Conservation (phyloP, 2,329 filamentous ascomycete species). For the Basipetospora chlamydospora region DNA sequence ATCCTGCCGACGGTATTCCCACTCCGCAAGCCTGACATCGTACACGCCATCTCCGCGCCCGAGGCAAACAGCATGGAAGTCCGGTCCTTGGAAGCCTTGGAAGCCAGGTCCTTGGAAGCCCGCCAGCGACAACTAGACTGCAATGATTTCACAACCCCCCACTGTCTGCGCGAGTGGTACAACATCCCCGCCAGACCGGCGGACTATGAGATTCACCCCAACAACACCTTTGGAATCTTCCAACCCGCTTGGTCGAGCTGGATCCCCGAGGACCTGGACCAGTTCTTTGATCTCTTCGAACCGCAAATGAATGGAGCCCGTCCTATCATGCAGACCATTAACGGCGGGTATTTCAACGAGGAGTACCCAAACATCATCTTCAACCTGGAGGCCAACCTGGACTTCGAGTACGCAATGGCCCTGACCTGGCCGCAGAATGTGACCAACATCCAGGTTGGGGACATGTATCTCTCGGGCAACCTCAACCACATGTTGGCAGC, state of each 20-base stretch:
- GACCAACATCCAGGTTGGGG: constrained; percentile 5
- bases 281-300: constrained; percentile 2
- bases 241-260: neutral
- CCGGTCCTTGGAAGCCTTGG: no score
- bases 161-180: neutral
- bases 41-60: no score
- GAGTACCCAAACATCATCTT: neutral
- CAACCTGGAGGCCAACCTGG: constrained; percentile 5
- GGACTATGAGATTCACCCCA: neutral
- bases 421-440: neutral
- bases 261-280: constrained; percentile 3
- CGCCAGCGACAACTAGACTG: no score
- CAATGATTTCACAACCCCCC: neutral
- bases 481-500: constrained; percentile 5
- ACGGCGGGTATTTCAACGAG: constrained; percentile 1
- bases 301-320: neutral
- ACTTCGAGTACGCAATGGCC: constrained; percentile 4
- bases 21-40: no score
- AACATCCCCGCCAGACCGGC: no score
- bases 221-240: constrained; percentile 3
- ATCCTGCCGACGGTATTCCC: no score
- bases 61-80: no score
- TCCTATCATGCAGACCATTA: neutral
- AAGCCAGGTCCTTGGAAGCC: no score
- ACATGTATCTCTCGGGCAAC: neutral